Evolutionary conservation across 345 rosid genomes (phyloP).

Genomic region (Zanthoxylum bungeanum): DNA sequence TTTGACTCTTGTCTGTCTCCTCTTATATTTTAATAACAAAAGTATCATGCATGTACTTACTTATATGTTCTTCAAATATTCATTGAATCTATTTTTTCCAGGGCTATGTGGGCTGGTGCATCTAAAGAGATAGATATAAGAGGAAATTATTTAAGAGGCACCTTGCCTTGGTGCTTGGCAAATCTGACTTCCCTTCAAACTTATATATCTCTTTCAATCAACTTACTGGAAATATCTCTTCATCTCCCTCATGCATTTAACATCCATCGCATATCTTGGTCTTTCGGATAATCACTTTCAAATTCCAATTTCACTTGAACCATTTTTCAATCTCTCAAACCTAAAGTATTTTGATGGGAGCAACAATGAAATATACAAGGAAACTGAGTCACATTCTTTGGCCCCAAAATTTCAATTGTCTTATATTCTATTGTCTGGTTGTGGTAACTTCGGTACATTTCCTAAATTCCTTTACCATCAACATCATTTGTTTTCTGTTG

Average conservation of each 20-base stretch:
- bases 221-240: not conserved
- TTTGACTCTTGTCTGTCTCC: too few species aligned
- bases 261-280: not conserved
- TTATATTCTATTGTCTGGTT: too few species aligned
- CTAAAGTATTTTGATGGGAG: not conserved
- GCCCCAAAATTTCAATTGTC: not conserved
- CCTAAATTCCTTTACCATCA: not conserved
- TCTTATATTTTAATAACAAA: too few species aligned
- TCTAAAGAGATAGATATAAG: not conserved
- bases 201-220: not conserved
- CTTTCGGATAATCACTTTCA: not conserved
- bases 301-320: not conserved
- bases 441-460: not conserved
- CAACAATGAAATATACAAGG: not conserved
- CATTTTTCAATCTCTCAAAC: not conserved
- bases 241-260: not conserved
- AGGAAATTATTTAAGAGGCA: not conserved
- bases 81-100: too few species aligned
- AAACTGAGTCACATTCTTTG: not conserved
- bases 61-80: too few species aligned
- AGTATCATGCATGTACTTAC: too few species aligned
- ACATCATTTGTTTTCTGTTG: not conserved
- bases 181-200: not conserved
- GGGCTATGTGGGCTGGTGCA: not conserved
- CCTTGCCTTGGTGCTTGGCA: not conserved